Base-by-base conservation (phyloP, 2,329 filamentous ascomycete species). In the Pseudodiploospora longispora region DNA sequence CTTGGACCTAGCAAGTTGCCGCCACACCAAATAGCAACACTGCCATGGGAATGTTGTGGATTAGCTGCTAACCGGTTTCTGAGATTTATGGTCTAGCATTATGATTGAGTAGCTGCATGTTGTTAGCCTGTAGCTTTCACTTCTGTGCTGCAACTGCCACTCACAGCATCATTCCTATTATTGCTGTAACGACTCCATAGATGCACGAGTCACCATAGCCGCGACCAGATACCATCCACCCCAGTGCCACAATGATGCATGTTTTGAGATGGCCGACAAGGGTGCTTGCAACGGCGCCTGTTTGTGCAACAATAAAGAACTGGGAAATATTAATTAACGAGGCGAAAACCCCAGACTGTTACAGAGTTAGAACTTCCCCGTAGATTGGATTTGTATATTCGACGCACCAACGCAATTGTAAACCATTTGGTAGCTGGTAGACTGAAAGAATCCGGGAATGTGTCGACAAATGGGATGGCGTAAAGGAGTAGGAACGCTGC, bases 211-310 rank as follows among this genome's bases (percentile, higher is more conserved):
- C 76, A 10, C 71, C 70, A 29, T 78, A 70, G 7, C 71, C 69
- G n/a, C 76, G 64, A 6, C 76, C 74, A 8, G 72, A 78, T 1
- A 65, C 68, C 44, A 68, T 64, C 80, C 80, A 83, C 30, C 80
- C 79, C 4, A 83, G 61, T 12, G 72, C 71, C n/a, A 83, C 78
- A 50, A 83, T 82, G 5, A 74, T 74, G 53, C 78, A 82, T 0
- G 79, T 83, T 63, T 83, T 83, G 32, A 81, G 65, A 53, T 83
- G 79, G 1, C 79, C 80, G 10, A 83, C 78, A 1, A 84, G 78
- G 0, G 80, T 82, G 52, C 78, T 82, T 6, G 78, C 78, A 4
- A 83, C 78, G 0, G 80, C 75, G 0, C 80, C 79, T 0, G 75
- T 76, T 57, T 78, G 72, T 3, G 75, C 77, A 36, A 80, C 72